Evolutionary conservation across 768 basidiomycete species (phyloP), one percentile per base, ranked within the genome.

Genomic region (Tylopilus sp.): DNA sequence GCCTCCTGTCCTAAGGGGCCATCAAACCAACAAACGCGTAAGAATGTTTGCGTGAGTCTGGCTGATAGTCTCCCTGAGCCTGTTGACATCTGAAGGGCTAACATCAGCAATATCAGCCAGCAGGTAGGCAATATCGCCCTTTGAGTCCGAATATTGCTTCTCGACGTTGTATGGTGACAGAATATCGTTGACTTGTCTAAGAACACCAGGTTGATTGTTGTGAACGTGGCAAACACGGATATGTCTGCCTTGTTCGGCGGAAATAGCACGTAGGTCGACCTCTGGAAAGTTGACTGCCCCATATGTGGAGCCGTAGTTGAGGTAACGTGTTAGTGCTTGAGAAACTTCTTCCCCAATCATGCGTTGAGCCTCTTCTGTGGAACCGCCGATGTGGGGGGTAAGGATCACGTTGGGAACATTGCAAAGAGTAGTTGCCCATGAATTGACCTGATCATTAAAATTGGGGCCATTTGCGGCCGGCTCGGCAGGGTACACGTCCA

Each of bases 211-310:
- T 71, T 89, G 83, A 75, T 99, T 99, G 71, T 78, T 85, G 81
- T 99, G 97, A 45, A 97, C 89, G 71, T 98, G 85, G 74, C 97
- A 98, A 30, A 99, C 78, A 57, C 97, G 89, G 59, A 98, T 83
- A 65, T 88, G 80, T 57, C 80, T 80, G 45, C 81, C 81, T 66
- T 94, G 87, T 58, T 93, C 90, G 3, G 85, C 82, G 11, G 87
- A 84, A 69, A 98, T 96, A 48, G 92, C 85, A 54, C 96, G 89
- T 36, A 99, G 78, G 74, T 96, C 92, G 63, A 99, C 95, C 74
- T 98, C 96, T 45, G 97, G 96, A 84, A 99, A 98, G 77, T 98
- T 98, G 78, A 98, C 97, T 4, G 93, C 87, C 43, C 94, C 93
- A 51, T 92, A 55, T 4, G 92, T 90, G 24, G 93, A 86, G 46